Evolutionary conservation across 2,329 filamentous ascomycete species (phyloP), one percentile per base, ranked within the genome.

Genomic region (Scedosporium minutisporum): DNA sequence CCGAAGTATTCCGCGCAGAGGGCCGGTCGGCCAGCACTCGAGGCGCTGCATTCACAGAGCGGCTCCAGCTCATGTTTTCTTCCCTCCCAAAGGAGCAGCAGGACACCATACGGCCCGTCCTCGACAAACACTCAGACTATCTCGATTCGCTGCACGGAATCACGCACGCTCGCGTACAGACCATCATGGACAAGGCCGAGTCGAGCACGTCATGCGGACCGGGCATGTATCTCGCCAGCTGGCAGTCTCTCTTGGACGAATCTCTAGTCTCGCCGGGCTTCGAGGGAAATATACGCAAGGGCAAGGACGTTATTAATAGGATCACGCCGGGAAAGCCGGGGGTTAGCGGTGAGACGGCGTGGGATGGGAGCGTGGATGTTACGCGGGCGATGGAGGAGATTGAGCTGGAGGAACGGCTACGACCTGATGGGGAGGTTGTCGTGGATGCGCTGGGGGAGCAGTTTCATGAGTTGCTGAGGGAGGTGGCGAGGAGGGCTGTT

Each of bases 241-340:
- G 90, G 89, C 87, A 91, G 70, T 77, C 82, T 0, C 76, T 92
- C 6, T 77, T 93, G 3, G 87, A 92, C 69, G 76, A 80, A n/a
- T 90, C 89, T 0, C 72, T 80, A 57, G 86, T 93, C 65, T 89
- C 87, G 1, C 88, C 90, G 0, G 79, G 44, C 12, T 46, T 48
- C 16, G 14, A 33, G 41, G 29, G 62, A 27, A 33, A 48, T 2
- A 3, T 23, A 16, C 29, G 62, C 44, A 33, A 9, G n/a, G 62
- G 58, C 46, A n/a, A 29, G 42, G 62, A 60, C 57, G 62, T 63
- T 23, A 51, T 63, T 18, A 33, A 55, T 21, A 14, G 41, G 42
- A 59, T 57, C 41, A 60, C 61, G 62, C 65, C 66, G 27, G 67
- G 61, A 21, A 69, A 29, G 41, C 66, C 65, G 21, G 60, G 55